These are phyloP conservation scores for Brassica carinata DNA, from an alignment of 345 rosid species.

Conservation along the genomic window DNA sequence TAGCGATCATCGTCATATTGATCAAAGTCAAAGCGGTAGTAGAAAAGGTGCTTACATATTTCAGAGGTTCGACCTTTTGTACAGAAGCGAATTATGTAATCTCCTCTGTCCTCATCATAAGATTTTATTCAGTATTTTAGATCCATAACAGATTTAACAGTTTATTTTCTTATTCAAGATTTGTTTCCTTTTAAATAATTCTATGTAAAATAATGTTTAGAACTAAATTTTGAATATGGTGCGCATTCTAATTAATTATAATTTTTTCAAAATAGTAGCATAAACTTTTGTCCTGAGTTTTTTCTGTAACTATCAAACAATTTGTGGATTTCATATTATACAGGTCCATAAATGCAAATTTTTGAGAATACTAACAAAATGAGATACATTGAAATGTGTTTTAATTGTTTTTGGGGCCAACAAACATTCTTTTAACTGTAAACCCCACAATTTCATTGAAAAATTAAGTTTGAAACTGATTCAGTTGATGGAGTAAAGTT, in stretches of 20 bases:
- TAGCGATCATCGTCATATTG: neutral
- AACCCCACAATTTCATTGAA: neutral
- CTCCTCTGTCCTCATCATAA: neutral
- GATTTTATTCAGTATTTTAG: neutral
- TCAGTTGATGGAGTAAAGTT: neutral
- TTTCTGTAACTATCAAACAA: neutral
- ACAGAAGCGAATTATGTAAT: neutral
- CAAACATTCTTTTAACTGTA: neutral
- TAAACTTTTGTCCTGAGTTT: neutral
- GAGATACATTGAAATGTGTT: neutral
- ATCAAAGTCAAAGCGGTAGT: constrained; percentile 1
- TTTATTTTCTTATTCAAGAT: neutral
- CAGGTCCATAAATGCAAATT: neutral
- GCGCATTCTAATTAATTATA: neutral
- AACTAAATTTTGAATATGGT: neutral
- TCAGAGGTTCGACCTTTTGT: constrained; percentile 1
- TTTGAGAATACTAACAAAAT: neutral
- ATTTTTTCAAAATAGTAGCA: neutral
- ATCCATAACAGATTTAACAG: neutral
- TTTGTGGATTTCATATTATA: neutral
- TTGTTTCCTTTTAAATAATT: neutral
- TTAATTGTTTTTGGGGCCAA: neutral
- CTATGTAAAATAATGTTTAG: neutral
- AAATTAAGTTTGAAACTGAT: constrained; percentile 8
- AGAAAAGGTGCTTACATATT: neutral